Evolutionary conservation across 805 yeast species (phyloP).

Genomic region (Nakazawaea populi): DNA sequence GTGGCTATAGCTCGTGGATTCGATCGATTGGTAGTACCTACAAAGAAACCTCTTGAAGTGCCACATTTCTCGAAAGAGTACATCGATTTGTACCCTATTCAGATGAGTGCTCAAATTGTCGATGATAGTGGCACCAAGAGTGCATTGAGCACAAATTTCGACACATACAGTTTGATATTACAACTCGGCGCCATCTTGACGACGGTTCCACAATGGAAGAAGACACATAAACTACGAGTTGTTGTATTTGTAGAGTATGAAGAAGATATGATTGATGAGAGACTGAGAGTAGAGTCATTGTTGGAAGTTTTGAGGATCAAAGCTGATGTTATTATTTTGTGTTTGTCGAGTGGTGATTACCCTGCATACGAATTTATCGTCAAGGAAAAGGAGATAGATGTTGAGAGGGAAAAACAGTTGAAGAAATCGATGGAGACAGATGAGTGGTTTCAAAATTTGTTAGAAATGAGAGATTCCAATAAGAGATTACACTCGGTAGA

Average conservation of each 20-base stretch:
- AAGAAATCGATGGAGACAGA: constrained; percentile 49
- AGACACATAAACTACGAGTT: constrained; percentile 67
- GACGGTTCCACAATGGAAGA: constrained; percentile 92
- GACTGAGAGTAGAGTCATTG: constrained; percentile 51
- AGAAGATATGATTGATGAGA: constrained; percentile 68
- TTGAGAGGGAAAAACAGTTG: constrained; percentile 35
- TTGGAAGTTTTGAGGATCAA: constrained; percentile 76
- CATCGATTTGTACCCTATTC: constrained; percentile 93
- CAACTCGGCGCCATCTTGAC: constrained; percentile 91
- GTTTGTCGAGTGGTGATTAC: constrained; percentile 52
- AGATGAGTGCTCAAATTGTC: constrained; percentile 82
- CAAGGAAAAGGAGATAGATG: constrained; percentile 49
- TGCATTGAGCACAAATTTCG: constrained; percentile 83
- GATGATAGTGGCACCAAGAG: constrained; percentile 59
- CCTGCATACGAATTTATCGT: constrained; percentile 70
- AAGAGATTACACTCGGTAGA: constrained; percentile 15
- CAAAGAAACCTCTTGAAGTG: constrained; percentile 24
- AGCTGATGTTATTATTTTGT: constrained; percentile 71
- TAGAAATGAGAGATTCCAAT: constrained; percentile 45
- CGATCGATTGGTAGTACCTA: constrained; percentile 59
- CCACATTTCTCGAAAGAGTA: constrained; percentile 34
- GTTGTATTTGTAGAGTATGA: constrained; percentile 83
- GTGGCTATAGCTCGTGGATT: constrained; percentile 94
- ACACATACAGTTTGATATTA: constrained; percentile 88
- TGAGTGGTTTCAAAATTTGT: constrained; percentile 81